A percentile compares a stretch with the other conserved stretches of the same genome.
phyloP scores from a whole-genome alignment of 495 filamentous ascomycete species.

The Aspergillus carlsbadensis region DNA sequence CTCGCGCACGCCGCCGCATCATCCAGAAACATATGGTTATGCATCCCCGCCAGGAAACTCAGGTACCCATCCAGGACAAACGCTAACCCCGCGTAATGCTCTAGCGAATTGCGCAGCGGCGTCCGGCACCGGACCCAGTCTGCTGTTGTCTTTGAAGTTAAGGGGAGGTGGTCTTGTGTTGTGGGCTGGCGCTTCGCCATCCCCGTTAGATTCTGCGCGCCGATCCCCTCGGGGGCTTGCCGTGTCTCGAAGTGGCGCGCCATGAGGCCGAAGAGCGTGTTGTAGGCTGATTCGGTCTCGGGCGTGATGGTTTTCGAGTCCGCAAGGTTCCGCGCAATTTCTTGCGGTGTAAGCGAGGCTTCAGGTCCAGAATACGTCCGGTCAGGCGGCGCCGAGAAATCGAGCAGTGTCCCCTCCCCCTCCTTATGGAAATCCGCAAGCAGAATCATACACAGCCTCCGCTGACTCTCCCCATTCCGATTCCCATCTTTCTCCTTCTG shows the following conservation, averaged over 20 bases:
- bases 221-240: conserved; percentile 4
- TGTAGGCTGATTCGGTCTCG: background rate
- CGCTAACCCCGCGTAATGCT: conserved; percentile 5
- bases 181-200: conserved; percentile 2
- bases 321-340: background rate
- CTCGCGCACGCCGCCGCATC: conserved; percentile 5
- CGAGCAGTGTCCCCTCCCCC: background rate
- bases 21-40: conserved; percentile 12
- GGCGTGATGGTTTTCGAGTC: background rate
- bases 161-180: background rate
- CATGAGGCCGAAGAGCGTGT: conserved; percentile 5
- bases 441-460: conserved; percentile 6
- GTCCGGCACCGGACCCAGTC: conserved; percentile 11
- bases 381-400: conserved; percentile 3
- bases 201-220: conserved; percentile 6
- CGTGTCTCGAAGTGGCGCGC: conserved; percentile 1
- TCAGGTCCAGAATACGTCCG: background rate
- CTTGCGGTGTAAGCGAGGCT: background rate
- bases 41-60: conserved; percentile 2
- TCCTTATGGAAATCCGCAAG: conserved; percentile 10
- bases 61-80: conserved; percentile 7
- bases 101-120: background rate
- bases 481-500: background rate
- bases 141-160: conserved; percentile 2
- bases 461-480: background rate